Percentiles rank a stretch among this genome's conserved stretches.
Evolutionary conservation across 2,329 filamentous ascomycete species (phyloP).

Genomic region (Fusarium neocosmosporiellum): DNA sequence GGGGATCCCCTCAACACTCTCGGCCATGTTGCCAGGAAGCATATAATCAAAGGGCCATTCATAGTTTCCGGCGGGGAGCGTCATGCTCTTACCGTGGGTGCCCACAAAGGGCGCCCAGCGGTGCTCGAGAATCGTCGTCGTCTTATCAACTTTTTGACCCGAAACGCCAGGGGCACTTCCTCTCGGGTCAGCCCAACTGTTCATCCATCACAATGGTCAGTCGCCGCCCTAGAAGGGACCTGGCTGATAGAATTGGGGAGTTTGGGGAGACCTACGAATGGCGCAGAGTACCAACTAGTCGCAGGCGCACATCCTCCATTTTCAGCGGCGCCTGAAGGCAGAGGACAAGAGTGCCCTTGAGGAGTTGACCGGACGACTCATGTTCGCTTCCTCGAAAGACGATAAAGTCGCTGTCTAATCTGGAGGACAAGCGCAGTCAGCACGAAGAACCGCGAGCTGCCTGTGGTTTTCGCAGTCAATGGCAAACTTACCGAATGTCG

Average conservation of each 20-base stretch:
- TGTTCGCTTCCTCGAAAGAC: slow-evolving; percentile 80
- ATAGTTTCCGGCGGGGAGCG: slow-evolving; percentile 79
- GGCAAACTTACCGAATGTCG: slow-evolving; percentile 64
- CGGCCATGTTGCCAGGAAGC: slow-evolving; percentile 77
- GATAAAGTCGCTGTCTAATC: slow-evolving; percentile 82
- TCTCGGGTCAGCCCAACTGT: slow-evolving; percentile 64
- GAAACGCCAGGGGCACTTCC: slow-evolving; percentile 68
- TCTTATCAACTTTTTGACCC: slow-evolving; percentile 69
- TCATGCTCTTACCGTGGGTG: slow-evolving; percentile 65
- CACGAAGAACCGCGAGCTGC: not conserved
- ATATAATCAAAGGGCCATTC: slow-evolving; percentile 84
- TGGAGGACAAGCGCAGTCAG: slow-evolving; percentile 48
- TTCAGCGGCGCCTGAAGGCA: slow-evolving; percentile 76
- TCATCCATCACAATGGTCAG: slow-evolving; percentile 24
- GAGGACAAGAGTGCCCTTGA: slow-evolving; percentile 79
- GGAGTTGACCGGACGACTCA: slow-evolving; percentile 79
- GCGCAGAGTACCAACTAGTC: slow-evolving; percentile 76
- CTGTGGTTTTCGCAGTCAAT: not conserved
- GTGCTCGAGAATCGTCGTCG: slow-evolving; percentile 72
- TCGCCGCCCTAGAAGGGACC: not conserved
- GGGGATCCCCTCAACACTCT: slow-evolving; percentile 90
- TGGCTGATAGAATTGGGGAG: slow-evolving; percentile 1
- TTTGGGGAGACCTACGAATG: slow-evolving; percentile 64
- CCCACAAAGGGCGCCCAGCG: slow-evolving; percentile 75
- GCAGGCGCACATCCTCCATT: slow-evolving; percentile 78